phyloP scores from a whole-genome alignment of 2,329 filamentous ascomycete genomes.

The Teratosphaeria zuluensis region DNA sequence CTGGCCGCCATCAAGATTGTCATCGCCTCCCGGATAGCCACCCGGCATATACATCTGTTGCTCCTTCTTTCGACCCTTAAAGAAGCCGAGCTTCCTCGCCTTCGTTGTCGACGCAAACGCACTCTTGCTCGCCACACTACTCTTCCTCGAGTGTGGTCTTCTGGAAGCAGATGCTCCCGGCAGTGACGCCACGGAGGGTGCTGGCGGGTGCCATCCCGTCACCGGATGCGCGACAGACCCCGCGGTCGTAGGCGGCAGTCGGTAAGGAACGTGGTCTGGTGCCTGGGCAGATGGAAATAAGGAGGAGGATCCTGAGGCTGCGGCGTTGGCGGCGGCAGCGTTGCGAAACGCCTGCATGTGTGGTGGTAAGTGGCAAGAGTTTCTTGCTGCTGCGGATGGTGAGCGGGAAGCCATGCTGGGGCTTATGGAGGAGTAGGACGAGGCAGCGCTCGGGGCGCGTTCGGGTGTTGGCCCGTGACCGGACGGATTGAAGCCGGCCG shows the following conservation, averaged over 20 bases:
- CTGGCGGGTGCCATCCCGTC: constrained; percentile 26
- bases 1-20: background rate
- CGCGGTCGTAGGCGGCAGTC: constrained; percentile 8
- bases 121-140: constrained; percentile 9
- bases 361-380: constrained; percentile 15
- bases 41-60: constrained; percentile 5
- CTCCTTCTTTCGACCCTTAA: constrained; percentile 10
- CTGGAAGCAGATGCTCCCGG: background rate
- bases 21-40: constrained; percentile 2
- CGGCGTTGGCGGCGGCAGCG: constrained; percentile 12
- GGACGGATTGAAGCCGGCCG: constrained; percentile 6
- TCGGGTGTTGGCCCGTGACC: constrained; percentile 6
- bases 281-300: constrained; percentile 19
- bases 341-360: constrained; percentile 24
- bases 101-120: constrained; percentile 15
- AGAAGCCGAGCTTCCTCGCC: constrained; percentile 20
- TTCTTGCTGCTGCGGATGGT: background rate
- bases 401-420: constrained; percentile 4
- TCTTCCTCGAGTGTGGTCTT: constrained; percentile 8
- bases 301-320: constrained; percentile 9
- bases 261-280: constrained; percentile 19
- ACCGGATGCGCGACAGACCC: constrained; percentile 23
- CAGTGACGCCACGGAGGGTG: constrained; percentile 10
- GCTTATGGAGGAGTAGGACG: constrained; percentile 2
- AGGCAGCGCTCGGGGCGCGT: constrained; percentile 8